Evolutionary conservation across 1,139 yeast species (phyloP).

Genomic region (Blastobotrys ciferrii): DNA sequence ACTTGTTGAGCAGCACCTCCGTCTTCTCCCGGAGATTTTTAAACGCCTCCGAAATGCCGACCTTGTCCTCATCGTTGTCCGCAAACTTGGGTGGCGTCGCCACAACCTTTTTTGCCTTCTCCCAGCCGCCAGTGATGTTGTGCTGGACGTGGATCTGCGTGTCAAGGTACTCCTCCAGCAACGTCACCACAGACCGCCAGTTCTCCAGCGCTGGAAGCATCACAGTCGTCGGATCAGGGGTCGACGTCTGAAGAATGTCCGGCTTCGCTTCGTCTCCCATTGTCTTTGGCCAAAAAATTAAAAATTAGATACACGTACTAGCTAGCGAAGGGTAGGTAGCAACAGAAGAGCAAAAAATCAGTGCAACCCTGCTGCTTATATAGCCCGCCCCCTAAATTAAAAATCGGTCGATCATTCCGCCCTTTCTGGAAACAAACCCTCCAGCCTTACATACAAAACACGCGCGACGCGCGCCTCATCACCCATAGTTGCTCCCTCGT

Average conservation of each 20-base stretch:
- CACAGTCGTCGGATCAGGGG: conserved; percentile 38
- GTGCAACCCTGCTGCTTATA: neutral
- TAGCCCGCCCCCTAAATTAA: conserved; percentile 8
- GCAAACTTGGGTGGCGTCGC: conserved; percentile 37
- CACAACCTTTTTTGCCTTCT: conserved; percentile 36
- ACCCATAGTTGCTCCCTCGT: too few relatives aligned
- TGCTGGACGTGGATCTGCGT: conserved; percentile 31
- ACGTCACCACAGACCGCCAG: conserved; percentile 37
- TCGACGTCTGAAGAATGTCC: conserved; percentile 28
- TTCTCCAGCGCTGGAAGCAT: conserved; percentile 38
- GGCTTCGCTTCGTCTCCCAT: conserved; percentile 16
- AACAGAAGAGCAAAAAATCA: neutral
- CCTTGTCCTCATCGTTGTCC: conserved; percentile 6
- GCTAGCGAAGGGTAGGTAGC: too few relatives aligned
- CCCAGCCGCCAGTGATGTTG: conserved; percentile 30
- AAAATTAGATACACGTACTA: too few relatives aligned
- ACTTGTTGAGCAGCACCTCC: conserved; percentile 37
- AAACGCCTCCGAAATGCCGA: conserved; percentile 39
- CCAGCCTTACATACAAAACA: too few relatives aligned
- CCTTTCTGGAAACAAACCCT: neutral
- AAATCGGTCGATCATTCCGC: conserved; percentile 1
- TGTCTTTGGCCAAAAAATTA: neutral
- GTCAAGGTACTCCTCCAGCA: conserved; percentile 36
- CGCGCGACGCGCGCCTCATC: too few relatives aligned
- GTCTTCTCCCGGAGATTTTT: conserved; percentile 32